Conservation (phyloP, 306 rosid genomes). For the Hylodesmum podocarpum region DNA sequence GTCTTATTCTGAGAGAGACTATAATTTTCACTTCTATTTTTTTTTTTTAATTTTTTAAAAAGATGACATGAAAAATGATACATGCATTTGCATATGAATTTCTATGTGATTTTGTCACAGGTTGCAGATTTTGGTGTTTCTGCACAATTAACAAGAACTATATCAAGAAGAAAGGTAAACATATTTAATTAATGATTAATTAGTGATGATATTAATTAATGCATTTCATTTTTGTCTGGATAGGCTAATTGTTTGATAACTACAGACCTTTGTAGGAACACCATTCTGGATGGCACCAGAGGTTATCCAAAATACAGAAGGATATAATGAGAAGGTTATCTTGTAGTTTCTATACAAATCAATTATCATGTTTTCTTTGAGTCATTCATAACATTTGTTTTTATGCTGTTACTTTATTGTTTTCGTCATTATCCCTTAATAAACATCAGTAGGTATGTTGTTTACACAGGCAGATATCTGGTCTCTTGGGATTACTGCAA, state of each 20-base stretch:
- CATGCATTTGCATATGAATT: constrained; percentile 32
- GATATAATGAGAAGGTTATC: constrained; percentile 90
- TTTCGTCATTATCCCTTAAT: constrained; percentile 8
- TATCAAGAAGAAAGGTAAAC: constrained; percentile 92
- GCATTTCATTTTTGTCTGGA: not conserved
- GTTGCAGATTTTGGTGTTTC: constrained; percentile 99
- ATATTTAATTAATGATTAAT: constrained; percentile 8
- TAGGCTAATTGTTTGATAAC: constrained; percentile 57
- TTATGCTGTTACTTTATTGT: not conserved
- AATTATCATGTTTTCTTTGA: not conserved
- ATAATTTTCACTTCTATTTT: not conserved
- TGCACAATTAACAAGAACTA: constrained; percentile 92
- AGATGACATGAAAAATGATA: not conserved
- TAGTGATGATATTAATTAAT: not conserved
- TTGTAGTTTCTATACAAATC: constrained; percentile 1
- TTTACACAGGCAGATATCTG: constrained; percentile 91
- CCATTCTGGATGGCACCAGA: constrained; percentile 99
- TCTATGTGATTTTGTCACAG: constrained; percentile 47
- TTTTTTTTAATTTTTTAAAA: not conserved
- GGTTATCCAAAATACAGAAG: constrained; percentile 92
- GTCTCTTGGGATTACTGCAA: constrained; percentile 93
- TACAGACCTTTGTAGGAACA: constrained; percentile 96
- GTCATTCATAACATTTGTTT: not conserved
- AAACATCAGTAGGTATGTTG: constrained; percentile 33
- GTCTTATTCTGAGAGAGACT: constrained; percentile 17